These are phyloP conservation scores for Plasmodium gonderi DNA, from an alignment of 169 alveolate species.

Conservation along the genomic window DNA sequence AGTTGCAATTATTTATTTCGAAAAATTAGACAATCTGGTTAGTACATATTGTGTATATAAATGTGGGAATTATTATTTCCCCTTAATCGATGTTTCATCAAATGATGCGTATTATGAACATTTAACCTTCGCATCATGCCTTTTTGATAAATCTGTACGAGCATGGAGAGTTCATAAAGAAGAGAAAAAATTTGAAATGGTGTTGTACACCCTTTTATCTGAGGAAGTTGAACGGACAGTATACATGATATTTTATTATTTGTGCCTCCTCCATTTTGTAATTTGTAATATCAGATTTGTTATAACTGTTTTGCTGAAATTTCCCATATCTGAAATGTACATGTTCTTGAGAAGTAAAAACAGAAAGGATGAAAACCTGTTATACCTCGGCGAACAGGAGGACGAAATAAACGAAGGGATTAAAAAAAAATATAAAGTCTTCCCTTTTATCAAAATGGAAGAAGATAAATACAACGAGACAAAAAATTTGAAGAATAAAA, in stretches of 20 bases:
- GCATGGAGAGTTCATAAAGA: neutral
- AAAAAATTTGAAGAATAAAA: neutral
- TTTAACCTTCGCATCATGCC: neutral
- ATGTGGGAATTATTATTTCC: neutral
- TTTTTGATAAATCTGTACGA: neutral
- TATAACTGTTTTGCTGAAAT: constrained; percentile 1
- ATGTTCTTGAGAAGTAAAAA: neutral
- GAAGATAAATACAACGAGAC: neutral
- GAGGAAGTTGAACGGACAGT: neutral
- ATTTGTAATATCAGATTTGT: neutral
- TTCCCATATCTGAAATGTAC: neutral
- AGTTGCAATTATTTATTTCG: neutral
- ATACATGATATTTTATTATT: neutral
- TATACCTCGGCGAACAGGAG: neutral
- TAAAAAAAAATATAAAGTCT: too few species aligned
- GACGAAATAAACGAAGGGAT: neutral
- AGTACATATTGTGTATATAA: neutral
- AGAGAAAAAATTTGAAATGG: neutral
- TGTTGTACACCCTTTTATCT: neutral
- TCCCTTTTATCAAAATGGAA: too few species aligned
- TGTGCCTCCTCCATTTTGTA: constrained; percentile 5
- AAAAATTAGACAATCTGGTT: neutral
- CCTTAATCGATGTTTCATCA: neutral
- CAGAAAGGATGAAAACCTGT: neutral
- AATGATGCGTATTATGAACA: neutral